A percentile compares a stretch with the other conserved stretches of the same genome.
phyloP scores from a whole-genome alignment of 306 rosid genomes.

The Ceratonia siliqua region DNA sequence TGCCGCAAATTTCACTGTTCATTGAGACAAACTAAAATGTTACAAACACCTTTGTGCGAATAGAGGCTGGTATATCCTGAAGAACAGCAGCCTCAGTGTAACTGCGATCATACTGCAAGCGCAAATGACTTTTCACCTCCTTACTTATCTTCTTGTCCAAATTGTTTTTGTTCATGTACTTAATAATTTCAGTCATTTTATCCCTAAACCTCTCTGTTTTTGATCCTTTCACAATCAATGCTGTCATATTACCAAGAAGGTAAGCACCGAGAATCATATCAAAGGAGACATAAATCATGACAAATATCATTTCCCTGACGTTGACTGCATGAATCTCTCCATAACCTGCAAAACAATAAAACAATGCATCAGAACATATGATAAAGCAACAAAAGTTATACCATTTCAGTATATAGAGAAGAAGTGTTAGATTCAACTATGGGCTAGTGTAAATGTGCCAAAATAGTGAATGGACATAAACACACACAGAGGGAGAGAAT shows the following conservation, averaged over 20 bases:
- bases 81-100: conserved; percentile 52
- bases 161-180: conserved; percentile 50
- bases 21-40: not conserved
- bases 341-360: conserved; percentile 45
- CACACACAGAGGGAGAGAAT: not conserved
- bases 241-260: conserved; percentile 68
- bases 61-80: conserved; percentile 61
- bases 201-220: conserved; percentile 73
- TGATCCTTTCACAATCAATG: conserved; percentile 69
- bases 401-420: not conserved
- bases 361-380: not conserved
- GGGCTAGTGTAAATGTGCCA: not conserved
- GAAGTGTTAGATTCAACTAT: not conserved
- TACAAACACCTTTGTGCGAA: conserved; percentile 55
- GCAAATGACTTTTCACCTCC: conserved; percentile 49
- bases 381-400: not conserved
- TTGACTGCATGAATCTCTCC: conserved; percentile 76
- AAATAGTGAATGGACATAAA: not conserved
- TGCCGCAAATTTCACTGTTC: not conserved
- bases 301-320: conserved; percentile 72
- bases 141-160: conserved; percentile 44
- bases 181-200: conserved; percentile 54
- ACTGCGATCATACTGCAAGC: conserved; percentile 51
- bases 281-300: conserved; percentile 68
- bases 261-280: conserved; percentile 80